Base-by-base conservation (phyloP, 208 protist genomes). In the Wallacemonas collosoma region DNA sequence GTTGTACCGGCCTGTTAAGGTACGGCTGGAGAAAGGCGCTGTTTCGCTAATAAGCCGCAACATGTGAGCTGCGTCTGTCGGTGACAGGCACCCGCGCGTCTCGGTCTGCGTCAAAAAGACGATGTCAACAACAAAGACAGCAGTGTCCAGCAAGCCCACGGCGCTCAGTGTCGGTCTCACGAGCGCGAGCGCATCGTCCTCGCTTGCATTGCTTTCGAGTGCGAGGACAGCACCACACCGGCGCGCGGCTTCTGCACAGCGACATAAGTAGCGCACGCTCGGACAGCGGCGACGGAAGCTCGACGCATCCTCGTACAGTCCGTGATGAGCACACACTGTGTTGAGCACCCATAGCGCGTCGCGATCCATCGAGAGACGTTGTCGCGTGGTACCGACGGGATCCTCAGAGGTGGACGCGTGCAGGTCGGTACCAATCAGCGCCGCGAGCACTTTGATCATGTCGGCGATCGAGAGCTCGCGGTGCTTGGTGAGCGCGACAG, bases 51-150 rank as follows among this genome's bases (percentile, higher is more conserved):
- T 68, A 1, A 85, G 51, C 12, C 72, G 38, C 58, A 85, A 17
- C 12, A 76, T 14, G 48, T 79, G 73, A 39, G 80, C 80, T 14
- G 80, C 75, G 71, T 85, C 80, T 5, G 70, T 61, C 1, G 61
- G 44, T 1, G 67, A 74, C 9, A 85, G 38, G 9, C 12, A 7
- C 43, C 41, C 41, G 11, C 11, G 40, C 60, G 53, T 36, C 60
- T 38, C 12, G 5, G 36, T 6, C 15, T 50, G 60, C 43, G 60
- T 50, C 11, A 65, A 2, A 50, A 65, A 65, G 8, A 68, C 36
- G 7, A 76, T 14, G 64, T 82, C 68, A 6, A 82, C 51, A 35
- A 6, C 11, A 56, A 82, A 63, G 2, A 6, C n/a, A 35, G 60
- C 40, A n/a, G 3, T 4, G 7, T 65, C 41, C 60, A 65, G 38